Evolutionary conservation across 352 stramenopile genomes (phyloP), one percentile per base, ranked within the genome.

Genomic region (Pythium dissotocum): DNA sequence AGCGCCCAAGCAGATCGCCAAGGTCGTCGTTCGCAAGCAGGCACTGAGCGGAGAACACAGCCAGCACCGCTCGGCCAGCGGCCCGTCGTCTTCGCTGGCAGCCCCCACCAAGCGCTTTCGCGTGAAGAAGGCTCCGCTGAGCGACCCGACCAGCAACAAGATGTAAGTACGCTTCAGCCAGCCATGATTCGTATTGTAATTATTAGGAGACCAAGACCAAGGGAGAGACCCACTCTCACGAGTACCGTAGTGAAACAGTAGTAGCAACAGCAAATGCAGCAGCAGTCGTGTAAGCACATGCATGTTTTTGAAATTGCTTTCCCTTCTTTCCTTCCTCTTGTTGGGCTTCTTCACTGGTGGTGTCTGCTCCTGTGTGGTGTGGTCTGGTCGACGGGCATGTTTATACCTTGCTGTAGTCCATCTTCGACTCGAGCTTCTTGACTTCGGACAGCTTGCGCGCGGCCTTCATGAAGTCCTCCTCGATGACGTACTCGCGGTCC

Each of bases 391-490:
- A 12, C 36, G 35, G 42, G 38, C 21, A 1, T 30, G 42, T 48
- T 83, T 98, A 99, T 71, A 99, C 97, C 85, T 99, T 99, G 83
- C 88, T 98, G 83, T 99, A 99, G 83, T 99, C 97, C 80, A 99
- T 95, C 87, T 99, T 99, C 59, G 90, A 98, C 85, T 99, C 98
- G 51, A 99, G 90, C 82, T 99, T 99, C 94, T 99, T 99, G 63
- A 92, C 97, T 70, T 99, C 98, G 35, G 92, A 91, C 71, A 99
- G 91, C 88, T 99, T 99, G 62, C 98, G 90, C 55, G 97, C 97
- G 2, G 98, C 98, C 89, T 99, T 99, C 97, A 99, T 99, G 77
- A 99, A 99, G 78, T 99, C 98, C 74, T 99, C 98, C 76, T 99
- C 98, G 21, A 99, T 78, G 28, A 99, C 97, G 85, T 99, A 99